Percentiles rank a stretch among this genome's conserved stretches.
phyloP scores from a whole-genome alignment of 768 basidiomycete species.

The Rhodotorula taiwanensis region DNA sequence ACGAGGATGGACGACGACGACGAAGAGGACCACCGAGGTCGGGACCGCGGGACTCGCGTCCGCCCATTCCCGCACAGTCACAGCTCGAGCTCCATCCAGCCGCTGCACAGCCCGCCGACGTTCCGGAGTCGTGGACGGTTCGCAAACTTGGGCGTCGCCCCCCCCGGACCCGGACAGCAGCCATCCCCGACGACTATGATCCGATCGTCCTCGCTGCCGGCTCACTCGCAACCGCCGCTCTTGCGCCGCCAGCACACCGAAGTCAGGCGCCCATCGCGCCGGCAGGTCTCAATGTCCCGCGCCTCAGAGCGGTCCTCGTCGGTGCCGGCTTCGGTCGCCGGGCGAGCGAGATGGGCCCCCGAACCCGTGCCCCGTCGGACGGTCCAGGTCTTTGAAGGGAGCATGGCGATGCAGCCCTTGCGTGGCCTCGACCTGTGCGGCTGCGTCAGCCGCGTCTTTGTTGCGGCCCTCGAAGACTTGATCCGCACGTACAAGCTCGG shows the following conservation, averaged over 20 bases:
- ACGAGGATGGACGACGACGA: not conserved
- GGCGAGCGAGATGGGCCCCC: slow-evolving; percentile 1
- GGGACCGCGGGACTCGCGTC: slow-evolving; percentile 11
- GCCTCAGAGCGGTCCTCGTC: slow-evolving; percentile 25
- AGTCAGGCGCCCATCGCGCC: slow-evolving; percentile 1
- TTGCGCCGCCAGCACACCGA: not conserved
- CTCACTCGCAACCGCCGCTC: slow-evolving; percentile 46
- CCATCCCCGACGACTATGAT: not conserved
- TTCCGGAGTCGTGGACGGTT: not conserved
- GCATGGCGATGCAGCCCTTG: slow-evolving; percentile 50
- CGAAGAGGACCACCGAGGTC: slow-evolving; percentile 22
- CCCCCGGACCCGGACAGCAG: too few species aligned
- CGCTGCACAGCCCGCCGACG: not conserved
- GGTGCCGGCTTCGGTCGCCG: slow-evolving; percentile 18
- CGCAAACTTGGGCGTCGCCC: too few species aligned
- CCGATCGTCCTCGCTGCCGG: slow-evolving; percentile 40
- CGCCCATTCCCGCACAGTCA: slow-evolving; percentile 1
- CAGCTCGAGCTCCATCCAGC: not conserved
- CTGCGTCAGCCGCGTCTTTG: slow-evolving; percentile 85
- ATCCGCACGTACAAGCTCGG: slow-evolving; percentile 54
- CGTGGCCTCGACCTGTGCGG: slow-evolving; percentile 90
- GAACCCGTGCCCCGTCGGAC: slow-evolving; percentile 23
- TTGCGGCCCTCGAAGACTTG: slow-evolving; percentile 75
- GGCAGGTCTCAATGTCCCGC: slow-evolving; percentile 8
- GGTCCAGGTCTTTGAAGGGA: slow-evolving; percentile 57